Evolutionary conservation across 495 filamentous ascomycete genomes (phyloP).

Genomic region (Neurospora intermedia): DNA sequence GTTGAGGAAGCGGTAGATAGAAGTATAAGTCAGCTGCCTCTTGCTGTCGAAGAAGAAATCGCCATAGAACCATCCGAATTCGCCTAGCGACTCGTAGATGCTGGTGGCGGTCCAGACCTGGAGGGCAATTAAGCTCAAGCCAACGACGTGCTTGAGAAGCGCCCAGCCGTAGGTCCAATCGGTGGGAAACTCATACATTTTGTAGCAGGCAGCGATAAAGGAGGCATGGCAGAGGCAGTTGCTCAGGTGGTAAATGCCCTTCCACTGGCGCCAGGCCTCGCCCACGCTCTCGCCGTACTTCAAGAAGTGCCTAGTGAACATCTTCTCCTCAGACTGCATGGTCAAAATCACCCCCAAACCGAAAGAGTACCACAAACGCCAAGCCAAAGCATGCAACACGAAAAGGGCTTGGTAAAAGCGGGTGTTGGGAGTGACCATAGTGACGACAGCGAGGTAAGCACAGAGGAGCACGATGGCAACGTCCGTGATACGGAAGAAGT

Average conservation of each 20-base stretch:
- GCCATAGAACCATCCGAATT: constrained; percentile 99
- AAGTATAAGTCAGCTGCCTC: constrained; percentile 84
- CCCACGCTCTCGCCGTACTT: constrained; percentile 85
- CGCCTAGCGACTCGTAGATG: constrained; percentile 91
- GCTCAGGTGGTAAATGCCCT: constrained; percentile 86
- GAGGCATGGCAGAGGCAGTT: constrained; percentile 79
- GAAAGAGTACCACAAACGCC: constrained; percentile 87
- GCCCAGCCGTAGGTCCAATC: constrained; percentile 80
- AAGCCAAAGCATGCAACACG: constrained; percentile 63
- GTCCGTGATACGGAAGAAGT: constrained; percentile 78
- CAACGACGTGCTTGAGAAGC: constrained; percentile 77
- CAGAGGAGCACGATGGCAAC: constrained; percentile 65
- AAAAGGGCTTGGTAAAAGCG: constrained; percentile 64
- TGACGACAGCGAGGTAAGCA: constrained; percentile 59
- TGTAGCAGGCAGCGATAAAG: constrained; percentile 88
- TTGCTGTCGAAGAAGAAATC: constrained; percentile 92
- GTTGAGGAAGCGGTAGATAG: constrained; percentile 96
- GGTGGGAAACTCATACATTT: constrained; percentile 78
- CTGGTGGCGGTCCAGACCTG: constrained; percentile 90
- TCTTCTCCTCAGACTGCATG: constrained; percentile 76
- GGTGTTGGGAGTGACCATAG: constrained; percentile 68
- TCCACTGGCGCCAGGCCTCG: constrained; percentile 98
- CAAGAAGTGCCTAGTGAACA: constrained; percentile 93
- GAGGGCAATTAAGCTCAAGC: constrained; percentile 66
- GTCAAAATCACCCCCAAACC: constrained; percentile 80